phyloP scores from a whole-genome alignment of 140 eudicot species.

The Ambrosia hybrid region DNA sequence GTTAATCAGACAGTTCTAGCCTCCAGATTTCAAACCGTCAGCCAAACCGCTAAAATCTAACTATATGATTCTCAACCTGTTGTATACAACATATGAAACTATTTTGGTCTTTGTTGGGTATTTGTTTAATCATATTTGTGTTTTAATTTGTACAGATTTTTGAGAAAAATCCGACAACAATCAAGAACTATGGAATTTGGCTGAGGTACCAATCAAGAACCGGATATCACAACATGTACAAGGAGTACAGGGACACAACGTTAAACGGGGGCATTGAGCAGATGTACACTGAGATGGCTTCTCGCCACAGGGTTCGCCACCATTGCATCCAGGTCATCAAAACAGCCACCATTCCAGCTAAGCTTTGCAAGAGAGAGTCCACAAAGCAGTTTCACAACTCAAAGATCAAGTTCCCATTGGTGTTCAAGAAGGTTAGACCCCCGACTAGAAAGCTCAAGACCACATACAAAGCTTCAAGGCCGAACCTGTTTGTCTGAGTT shows the following conservation, averaged over 20 bases:
- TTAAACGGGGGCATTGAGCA: conserved; percentile 60
- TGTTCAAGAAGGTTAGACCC: conserved; percentile 66
- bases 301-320: conserved; percentile 64
- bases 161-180: conserved; percentile 60
- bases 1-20: too few relatives aligned
- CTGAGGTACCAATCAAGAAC: conserved; percentile 66
- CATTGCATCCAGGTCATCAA: conserved; percentile 71
- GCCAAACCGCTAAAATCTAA: too few relatives aligned
- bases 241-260: conserved; percentile 72
- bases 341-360: conserved; percentile 66
- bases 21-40: too few relatives aligned
- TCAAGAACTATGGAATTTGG: conserved; percentile 72
- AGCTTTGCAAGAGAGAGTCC: conserved; percentile 68
- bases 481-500: conserved; percentile 57
- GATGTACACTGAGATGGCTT: conserved; percentile 79
- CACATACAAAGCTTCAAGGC: conserved; percentile 70
- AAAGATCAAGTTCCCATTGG: conserved; percentile 67
- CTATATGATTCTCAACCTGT: too few relatives aligned
- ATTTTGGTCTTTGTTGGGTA: too few relatives aligned
- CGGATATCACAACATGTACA: conserved; percentile 70
- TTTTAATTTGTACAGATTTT: conserved; percentile 35
- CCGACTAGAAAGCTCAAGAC: conserved; percentile 65
- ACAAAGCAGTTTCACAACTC: conserved; percentile 64
- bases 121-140: neutral
- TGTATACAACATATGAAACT: too few relatives aligned